These are phyloP conservation scores for Zymoseptoria pseudotritici DNA, from an alignment of 2,329 filamentous ascomycete species.

Conservation along the genomic window DNA sequence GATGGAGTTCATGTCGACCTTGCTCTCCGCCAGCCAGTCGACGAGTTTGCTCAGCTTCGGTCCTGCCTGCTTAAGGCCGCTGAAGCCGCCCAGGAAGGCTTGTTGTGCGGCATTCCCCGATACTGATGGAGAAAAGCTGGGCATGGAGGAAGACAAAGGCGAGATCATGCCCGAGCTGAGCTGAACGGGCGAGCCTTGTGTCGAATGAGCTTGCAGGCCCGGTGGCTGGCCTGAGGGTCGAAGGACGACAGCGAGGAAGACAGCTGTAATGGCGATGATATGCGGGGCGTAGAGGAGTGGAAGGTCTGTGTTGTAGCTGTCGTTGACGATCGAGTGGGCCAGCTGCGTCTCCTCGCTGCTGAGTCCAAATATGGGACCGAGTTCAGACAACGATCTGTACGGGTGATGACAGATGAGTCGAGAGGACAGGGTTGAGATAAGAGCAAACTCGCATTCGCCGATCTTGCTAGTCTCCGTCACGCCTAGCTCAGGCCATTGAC, in stretches of 20 bases:
- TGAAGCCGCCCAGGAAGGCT: constrained; percentile 26
- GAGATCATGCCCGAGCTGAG: constrained; percentile 20
- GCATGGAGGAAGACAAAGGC: constrained; percentile 6
- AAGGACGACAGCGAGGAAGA: constrained; percentile 76
- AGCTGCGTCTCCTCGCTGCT: constrained; percentile 71
- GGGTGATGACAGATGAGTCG: constrained; percentile 87
- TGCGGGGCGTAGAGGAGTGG: constrained; percentile 81
- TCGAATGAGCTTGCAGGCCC: constrained; percentile 38
- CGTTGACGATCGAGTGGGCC: constrained; percentile 79
- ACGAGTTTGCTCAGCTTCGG: constrained; percentile 48
- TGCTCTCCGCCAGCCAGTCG: constrained; percentile 78
- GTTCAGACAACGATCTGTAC: constrained; percentile 68
- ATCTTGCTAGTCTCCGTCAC: constrained; percentile 72
- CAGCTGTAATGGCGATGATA: constrained; percentile 75
- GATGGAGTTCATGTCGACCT: constrained; percentile 73
- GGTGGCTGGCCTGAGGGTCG: constrained; percentile 51
- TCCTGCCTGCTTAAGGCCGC: constrained; percentile 30
- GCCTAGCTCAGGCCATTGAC: constrained; percentile 75
- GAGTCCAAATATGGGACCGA: constrained; percentile 63
- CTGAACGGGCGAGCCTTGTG: constrained; percentile 11
- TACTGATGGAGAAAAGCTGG: constrained; percentile 17
- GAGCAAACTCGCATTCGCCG: constrained; percentile 86
- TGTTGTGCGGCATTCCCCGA: constrained; percentile 28
- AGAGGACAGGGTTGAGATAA: constrained; percentile 86
- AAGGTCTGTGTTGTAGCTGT: constrained; percentile 88